phyloP scores from a whole-genome alignment of 169 alveolate genomes.

The Theileria sp. region DNA sequence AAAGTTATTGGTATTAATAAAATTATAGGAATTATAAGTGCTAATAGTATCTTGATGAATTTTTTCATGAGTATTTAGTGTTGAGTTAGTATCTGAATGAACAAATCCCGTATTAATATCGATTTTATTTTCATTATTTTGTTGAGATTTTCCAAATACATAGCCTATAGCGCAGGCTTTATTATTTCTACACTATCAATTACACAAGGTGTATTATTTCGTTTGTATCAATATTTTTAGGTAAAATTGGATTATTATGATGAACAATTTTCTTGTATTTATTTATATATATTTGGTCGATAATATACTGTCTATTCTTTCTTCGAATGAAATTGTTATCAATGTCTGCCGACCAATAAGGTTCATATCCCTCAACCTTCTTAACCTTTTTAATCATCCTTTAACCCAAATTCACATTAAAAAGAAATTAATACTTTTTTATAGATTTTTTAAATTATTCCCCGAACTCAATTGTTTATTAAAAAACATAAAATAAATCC shows the following conservation, averaged over 20 bases:
- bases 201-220: background rate
- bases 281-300: constrained; percentile 48
- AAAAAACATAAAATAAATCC: background rate
- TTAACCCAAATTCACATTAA: background rate
- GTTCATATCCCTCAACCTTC: constrained; percentile 56
- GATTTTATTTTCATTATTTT: too few species aligned
- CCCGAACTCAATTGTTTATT: background rate
- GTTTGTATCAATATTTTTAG: background rate
- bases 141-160: background rate
- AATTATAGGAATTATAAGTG: too few species aligned
- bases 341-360: constrained; percentile 53
- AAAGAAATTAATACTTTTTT: background rate
- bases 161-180: constrained; percentile 45
- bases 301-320: constrained; percentile 58
- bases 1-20: background rate
- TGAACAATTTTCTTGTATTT: constrained; percentile 39
- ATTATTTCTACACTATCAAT: background rate
- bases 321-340: constrained; percentile 50
- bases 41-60: too few species aligned
- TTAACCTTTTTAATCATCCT: background rate
- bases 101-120: background rate
- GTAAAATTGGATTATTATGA: constrained; percentile 1
- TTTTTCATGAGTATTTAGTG: background rate
- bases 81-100: background rate
- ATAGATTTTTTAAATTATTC: background rate